Evolutionary conservation across 2,329 filamentous ascomycete genomes (phyloP).

Genomic region (Ophiognomonia clavigignenti-juglandacearum): DNA sequence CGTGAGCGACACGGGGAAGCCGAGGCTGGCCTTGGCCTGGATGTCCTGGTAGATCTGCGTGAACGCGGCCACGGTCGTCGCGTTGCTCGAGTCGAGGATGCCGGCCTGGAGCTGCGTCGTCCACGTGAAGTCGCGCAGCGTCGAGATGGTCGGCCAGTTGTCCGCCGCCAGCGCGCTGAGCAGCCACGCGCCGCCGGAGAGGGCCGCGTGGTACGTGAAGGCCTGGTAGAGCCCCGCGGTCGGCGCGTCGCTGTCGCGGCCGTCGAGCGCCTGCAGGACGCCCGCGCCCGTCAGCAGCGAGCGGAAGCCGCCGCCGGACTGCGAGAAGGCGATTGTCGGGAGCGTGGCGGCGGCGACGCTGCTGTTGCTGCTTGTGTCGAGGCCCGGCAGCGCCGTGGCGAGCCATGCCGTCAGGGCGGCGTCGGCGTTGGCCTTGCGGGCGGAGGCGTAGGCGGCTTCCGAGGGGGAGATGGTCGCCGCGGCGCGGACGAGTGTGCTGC

Average conservation of each 20-base stretch:
- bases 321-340: constrained; percentile 21
- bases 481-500: constrained; percentile 7
- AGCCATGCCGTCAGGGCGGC: constrained; percentile 9
- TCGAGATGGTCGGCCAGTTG: constrained; percentile 18
- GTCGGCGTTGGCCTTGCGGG: constrained; percentile 9
- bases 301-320: constrained; percentile 26
- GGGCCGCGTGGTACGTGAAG: constrained; percentile 20
- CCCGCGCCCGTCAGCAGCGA: constrained; percentile 25
- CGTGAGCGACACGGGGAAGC: constrained; percentile 11
- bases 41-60: constrained; percentile 9
- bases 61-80: not conserved
- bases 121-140: constrained; percentile 10
- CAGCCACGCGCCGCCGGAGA: constrained; percentile 21
- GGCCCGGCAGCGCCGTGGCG: not conserved
- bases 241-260: constrained; percentile 16
- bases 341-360: constrained; percentile 8
- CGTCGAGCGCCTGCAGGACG: constrained; percentile 23
- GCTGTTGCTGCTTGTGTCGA: too few species aligned
- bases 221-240: constrained; percentile 18
- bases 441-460: constrained; percentile 3
- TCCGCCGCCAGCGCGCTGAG: constrained; percentile 17
- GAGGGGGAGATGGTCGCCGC: constrained; percentile 11
- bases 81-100: constrained; percentile 6
- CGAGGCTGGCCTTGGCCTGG: constrained; percentile 2
- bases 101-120: constrained; percentile 5